phyloP scores from a whole-genome alignment of 768 basidiomycete species.

The Kwoniella dejecticola region DNA sequence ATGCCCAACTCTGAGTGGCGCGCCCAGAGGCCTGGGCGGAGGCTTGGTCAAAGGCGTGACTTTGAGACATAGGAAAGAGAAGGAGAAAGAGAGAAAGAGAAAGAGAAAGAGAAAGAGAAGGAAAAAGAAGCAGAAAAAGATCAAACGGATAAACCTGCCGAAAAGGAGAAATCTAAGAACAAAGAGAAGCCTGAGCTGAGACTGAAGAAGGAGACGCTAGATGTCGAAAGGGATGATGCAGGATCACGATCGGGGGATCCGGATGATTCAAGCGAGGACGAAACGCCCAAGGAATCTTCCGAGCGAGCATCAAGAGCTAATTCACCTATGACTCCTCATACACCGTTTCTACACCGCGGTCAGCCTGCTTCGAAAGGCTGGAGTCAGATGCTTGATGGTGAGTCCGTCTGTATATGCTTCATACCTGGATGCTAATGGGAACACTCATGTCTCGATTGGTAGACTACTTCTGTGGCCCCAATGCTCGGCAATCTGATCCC shows the following conservation, averaged over 20 bases:
- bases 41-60: constrained; percentile 53
- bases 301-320: constrained; percentile 8
- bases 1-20: constrained; percentile 52
- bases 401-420: constrained; percentile 2
- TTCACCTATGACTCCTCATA: constrained; percentile 23
- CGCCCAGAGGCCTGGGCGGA: constrained; percentile 52
- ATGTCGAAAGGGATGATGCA: constrained; percentile 6
- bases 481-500: constrained; percentile 5
- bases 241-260: constrained; percentile 9
- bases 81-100: constrained; percentile 43
- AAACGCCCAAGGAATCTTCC: constrained; percentile 7
- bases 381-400: constrained; percentile 50
- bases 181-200: constrained; percentile 1
- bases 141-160: background rate
- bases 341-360: constrained; percentile 15
- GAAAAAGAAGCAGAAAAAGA: constrained; percentile 17
- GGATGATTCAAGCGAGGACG: constrained; percentile 11
- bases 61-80: constrained; percentile 35
- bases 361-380: constrained; percentile 34
- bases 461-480: constrained; percentile 48
- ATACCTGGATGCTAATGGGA: constrained; percentile 1
- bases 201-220: constrained; percentile 11
- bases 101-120: constrained; percentile 32
- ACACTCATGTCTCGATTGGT: no score
- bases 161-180: constrained; percentile 5